A percentile compares a stretch with the other conserved stretches of the same genome.
Evolutionary conservation across 495 filamentous ascomycete species (phyloP).

Genomic region (Pyrenula aspistea): DNA sequence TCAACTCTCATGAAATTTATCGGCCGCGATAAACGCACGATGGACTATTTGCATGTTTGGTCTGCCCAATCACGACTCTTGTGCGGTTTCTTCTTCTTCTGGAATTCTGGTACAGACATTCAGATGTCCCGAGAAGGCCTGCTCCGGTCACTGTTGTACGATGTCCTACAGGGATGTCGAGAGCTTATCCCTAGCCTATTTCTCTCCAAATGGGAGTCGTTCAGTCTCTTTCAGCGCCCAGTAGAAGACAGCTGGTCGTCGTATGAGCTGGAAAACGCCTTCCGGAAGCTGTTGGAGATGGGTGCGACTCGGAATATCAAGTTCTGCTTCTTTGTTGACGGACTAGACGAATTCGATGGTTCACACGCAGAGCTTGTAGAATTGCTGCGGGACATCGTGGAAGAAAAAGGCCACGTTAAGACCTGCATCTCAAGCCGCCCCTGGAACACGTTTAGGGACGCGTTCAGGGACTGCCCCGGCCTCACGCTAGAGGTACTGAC

Average conservation of each 20-base stretch:
- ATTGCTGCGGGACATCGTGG: not conserved
- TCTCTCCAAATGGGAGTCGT: constrained; percentile 4
- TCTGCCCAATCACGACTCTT: constrained; percentile 17
- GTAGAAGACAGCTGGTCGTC: not conserved
- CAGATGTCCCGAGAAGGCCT: constrained; percentile 33
- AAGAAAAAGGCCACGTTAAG: constrained; percentile 20
- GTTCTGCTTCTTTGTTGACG: no score
- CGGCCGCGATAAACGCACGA: constrained; percentile 5
- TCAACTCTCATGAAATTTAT: constrained; percentile 36
- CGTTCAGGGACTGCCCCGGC: constrained; percentile 11
- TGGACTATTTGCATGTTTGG: constrained; percentile 12
- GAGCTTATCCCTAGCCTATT: constrained; percentile 17
- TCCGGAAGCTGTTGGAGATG: not conserved
- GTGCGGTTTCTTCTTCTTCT: constrained; percentile 32
- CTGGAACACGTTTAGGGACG: constrained; percentile 29
- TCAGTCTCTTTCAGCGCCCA: constrained; percentile 5
- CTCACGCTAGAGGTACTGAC: constrained; percentile 5
- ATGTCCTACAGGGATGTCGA: constrained; percentile 19
- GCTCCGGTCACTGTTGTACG: constrained; percentile 25
- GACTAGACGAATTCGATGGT: constrained; percentile 29
- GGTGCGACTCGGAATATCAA: constrained; percentile 24
- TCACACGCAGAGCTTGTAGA: constrained; percentile 8
- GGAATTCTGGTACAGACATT: constrained; percentile 20
- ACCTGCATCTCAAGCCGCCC: constrained; percentile 38
- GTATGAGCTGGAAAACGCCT: not conserved